Evolutionary conservation across 2,329 filamentous ascomycete species (phyloP), one percentile per base, ranked within the genome.

Genomic region (Elsinoe australis): DNA sequence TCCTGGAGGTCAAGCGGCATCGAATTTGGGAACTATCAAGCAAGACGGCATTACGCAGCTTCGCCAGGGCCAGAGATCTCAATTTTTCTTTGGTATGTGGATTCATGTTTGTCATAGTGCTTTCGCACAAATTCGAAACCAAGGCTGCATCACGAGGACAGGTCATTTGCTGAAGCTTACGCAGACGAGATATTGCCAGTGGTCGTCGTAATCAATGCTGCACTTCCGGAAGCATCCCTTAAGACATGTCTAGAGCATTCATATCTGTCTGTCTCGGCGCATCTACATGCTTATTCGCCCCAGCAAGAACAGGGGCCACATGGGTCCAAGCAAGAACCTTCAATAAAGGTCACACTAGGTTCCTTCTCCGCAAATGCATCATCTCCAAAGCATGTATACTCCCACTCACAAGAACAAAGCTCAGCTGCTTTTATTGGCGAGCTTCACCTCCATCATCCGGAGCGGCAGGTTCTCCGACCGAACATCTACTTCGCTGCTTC

Each of bases 201-300:
- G n/a, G 17, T 44, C 12, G 28, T 44, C 24, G 17, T 24, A 29
- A 28, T 44, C 28, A 21, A 10, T 44, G 17, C 39, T 8, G 21
- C n/a, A 14, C 17, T 44, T n/a, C 32, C 39, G 31, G 39, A 44
- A 15, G 19, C 33, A 9, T 39, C 24, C 8, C 29, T 31, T 22
- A 19, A 7, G 10, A 15, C 33, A 38, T 48, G 45, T 29, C 17
- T 48, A 12, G 26, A 26, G 14, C 22, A 41, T 17, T 42, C 38
- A 17, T 19, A 44, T 19, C 31, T 46, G 3, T 35, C 39, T 14
- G 32, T 50, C n/a, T 44, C 48, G n/a, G 36, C 51, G 19, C 35
- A 41, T 24, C 47, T 48, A 7, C 17, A 34, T 21, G 42, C 42
- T 17, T 47, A 24, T 17, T 41, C 39, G 9, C 28, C 21, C 10